Base-by-base conservation (phyloP, 768 basidiomycete species). In the Russula sp. region DNA sequence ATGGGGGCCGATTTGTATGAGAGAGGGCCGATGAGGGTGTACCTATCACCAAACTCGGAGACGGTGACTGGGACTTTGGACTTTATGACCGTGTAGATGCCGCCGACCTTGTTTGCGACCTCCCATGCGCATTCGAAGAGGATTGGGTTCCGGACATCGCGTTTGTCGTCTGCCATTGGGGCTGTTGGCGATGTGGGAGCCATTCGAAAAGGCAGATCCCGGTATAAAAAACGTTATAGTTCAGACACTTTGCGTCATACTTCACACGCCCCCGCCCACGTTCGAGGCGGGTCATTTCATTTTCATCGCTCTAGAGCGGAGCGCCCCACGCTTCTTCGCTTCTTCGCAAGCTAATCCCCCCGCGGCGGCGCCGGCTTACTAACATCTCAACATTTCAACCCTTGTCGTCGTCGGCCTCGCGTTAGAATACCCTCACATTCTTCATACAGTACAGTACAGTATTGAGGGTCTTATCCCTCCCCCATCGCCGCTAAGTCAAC, bases 21-120 rank as follows among this genome's bases (percentile, higher is more conserved):
- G 66, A 99, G 85, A n/a, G 97, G 97, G 37, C 97, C 97, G 71
- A 99, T 91, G 73, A 99, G 86, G 69, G 87, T 91, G 79, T 96
- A 97, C 71, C 95, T 83, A 77, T 93, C 91, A 71, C 91, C 94
- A 77, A 89, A 98, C 76, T 98, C 97, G 60, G 86, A 85, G 72
- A 95, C 90, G 69, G 97, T 98, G 77, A 99, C 93, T 59, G 97
- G 97, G 61, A 97, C 94, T 74, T 99, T 99, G 55, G 97, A 98
- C 79, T 98, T 98, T 74, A 98, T 97, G 78, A 99, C 96, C 67
- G 96, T 98, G 82, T 98, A 98, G 76, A 98, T 98, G 65, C 96
- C 96, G 69, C 95, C 96, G 75, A 98, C 95, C 77, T 97, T 98
- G 84, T 98, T 97, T 39, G 89, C 94, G 70, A 97, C 95, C 78